Evolutionary conservation across 495 filamentous ascomycete species (phyloP).

Genomic region (Oleoguttula mirabilis): DNA sequence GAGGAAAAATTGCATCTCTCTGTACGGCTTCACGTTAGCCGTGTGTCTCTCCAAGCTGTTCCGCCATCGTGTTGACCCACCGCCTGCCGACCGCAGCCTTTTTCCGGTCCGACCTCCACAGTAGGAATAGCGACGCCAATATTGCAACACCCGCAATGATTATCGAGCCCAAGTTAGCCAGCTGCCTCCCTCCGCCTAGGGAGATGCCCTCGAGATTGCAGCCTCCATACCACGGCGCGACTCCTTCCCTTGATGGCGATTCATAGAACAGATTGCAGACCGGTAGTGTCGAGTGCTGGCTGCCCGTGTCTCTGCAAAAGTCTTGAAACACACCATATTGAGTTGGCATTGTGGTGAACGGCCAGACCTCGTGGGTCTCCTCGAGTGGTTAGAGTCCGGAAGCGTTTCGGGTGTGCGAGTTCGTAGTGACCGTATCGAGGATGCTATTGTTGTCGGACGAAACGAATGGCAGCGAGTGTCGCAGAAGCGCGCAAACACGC

Average conservation of each 20-base stretch:
- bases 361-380: no score
- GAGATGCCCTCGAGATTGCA: constrained; percentile 64
- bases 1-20: constrained; percentile 94
- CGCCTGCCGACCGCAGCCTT: constrained; percentile 87
- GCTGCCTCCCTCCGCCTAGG: constrained; percentile 46
- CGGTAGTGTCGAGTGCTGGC: constrained; percentile 61
- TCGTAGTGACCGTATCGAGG: no score
- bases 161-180: constrained; percentile 93
- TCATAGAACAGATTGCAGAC: constrained; percentile 72
- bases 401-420: no score
- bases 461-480: no score
- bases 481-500: no score
- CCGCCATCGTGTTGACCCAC: constrained; percentile 35
- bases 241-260: constrained; percentile 35
- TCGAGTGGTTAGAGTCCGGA: no score
- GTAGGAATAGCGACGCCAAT: constrained; percentile 45
- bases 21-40: constrained; percentile 27
- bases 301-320: constrained; percentile 71
- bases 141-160: constrained; percentile 70
- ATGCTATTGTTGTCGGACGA: no score
- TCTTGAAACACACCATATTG: constrained; percentile 83
- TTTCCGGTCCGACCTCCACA: constrained; percentile 81
- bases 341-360: background rate
- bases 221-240: constrained; percentile 44
- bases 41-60: constrained; percentile 1